Evolutionary conservation across 1,284 basidiomycete species (phyloP), one percentile per base, ranked within the genome.

Genomic region (Ceratorhiza oryzae-sativae): DNA sequence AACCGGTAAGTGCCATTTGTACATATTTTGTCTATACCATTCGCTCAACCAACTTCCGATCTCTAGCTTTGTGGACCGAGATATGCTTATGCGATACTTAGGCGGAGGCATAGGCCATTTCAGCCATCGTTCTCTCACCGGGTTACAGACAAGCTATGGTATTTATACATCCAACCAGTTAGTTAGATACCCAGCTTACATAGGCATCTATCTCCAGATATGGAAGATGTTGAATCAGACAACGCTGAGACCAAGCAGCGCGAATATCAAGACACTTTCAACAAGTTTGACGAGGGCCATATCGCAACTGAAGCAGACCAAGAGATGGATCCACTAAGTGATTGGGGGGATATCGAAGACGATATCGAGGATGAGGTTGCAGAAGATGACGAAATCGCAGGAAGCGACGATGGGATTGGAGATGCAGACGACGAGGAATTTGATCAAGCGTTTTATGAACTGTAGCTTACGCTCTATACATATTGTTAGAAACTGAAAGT

Each of bases 91-190:
- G 72, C 75, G 77, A 0, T 77, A 74, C 55, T 34, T 73, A 1
- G 78, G 78, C n/a, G 73, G 75, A 12, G 78, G 77, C 4, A 68
- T 79, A 12, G 77, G 78, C 8, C 78, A 79, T 49, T 36, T 58
- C 55, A 56, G 48, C 12, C 25, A 76, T 48, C 13, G 76, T 72
- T 30, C 73, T 67, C 49, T 74, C 75, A 18, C 18, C 20, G 13
- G 2, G 53, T 2, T 15, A 12, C 9, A 62, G 1, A 30, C 23
- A 1, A 62, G 42, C 1, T 48, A 48, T n/a, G 27, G 60, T 62
- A 48, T 20, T 23, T 62, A 27, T 32, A 48, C 13, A 13, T 13
- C 8, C 36, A 13, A 39, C 8, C 36, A n/a, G 8, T 6, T 6
- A 39, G 13, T 39, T 39, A 39, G 13, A 18, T 2, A 30, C 2